Conservation (phyloP, 2,329 filamentous ascomycete genomes). For the Septoria linicola region DNA sequence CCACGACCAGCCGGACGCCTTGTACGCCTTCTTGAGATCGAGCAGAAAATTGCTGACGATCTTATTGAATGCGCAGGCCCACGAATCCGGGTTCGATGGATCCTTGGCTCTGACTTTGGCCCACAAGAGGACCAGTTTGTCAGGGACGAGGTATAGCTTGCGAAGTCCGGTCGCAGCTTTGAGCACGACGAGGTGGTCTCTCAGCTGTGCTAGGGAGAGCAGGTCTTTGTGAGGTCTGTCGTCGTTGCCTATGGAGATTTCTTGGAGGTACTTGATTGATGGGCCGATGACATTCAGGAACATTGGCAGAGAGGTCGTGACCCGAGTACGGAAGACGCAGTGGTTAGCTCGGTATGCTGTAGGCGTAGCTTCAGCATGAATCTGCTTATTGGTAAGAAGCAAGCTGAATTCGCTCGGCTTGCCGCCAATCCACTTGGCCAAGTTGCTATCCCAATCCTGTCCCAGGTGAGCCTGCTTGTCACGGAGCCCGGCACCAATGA, state of each 20-base stretch:
- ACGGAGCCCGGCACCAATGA: not conserved
- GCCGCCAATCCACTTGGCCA: not conserved
- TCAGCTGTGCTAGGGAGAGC: not conserved
- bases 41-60: constrained; percentile 1
- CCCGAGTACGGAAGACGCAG: not conserved
- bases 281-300: constrained; percentile 1
- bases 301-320: not conserved
- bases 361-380: constrained; percentile 20
- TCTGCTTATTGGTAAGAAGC: constrained; percentile 20
- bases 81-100: not conserved
- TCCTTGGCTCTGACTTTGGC: not conserved
- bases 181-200: not conserved
- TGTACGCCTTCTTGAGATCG: constrained; percentile 4
- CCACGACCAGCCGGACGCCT: constrained; percentile 2
- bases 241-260: not conserved
- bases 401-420: constrained; percentile 6
- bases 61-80: constrained; percentile 4
- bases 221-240: not conserved
- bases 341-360: constrained; percentile 4
- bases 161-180: not conserved
- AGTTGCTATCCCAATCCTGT: not conserved
- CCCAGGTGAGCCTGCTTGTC: not conserved
- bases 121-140: not conserved
- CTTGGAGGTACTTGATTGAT: not conserved
- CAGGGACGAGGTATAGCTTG: not conserved